Evolutionary conservation across 352 stramenopile species (phyloP).

Genomic region (Globisporangium carolinianum): DNA sequence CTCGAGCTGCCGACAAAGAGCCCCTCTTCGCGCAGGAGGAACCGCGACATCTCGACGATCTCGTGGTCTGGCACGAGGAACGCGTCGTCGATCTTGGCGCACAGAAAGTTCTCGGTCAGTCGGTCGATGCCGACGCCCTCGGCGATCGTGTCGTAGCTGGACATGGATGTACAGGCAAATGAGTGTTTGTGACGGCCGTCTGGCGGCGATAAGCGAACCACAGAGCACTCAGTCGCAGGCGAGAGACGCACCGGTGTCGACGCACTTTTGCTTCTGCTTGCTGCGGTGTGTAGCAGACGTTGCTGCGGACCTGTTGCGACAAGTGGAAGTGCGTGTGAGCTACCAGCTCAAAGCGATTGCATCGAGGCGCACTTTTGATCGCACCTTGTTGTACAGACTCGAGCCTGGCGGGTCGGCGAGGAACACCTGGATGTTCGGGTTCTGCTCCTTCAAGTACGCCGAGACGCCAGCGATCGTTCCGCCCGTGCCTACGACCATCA

Average conservation of each 20-base stretch:
- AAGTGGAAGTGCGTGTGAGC: background rate
- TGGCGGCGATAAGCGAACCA: background rate
- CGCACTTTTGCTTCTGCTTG: slow-evolving; percentile 90
- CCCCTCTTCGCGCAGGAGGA: slow-evolving; percentile 93
- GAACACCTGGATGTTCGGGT: slow-evolving; percentile 84
- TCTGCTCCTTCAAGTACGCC: slow-evolving; percentile 89
- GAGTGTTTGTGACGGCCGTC: background rate
- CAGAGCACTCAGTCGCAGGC: background rate
- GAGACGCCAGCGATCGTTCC: slow-evolving; percentile 96
- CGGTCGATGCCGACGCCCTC: slow-evolving; percentile 98
- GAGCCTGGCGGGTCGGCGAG: slow-evolving; percentile 96
- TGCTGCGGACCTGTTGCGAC: slow-evolving; percentile 68
- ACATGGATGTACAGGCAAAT: background rate
- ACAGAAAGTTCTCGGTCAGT: slow-evolving; percentile 94
- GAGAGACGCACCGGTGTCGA: slow-evolving; percentile 66
- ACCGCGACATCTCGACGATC: slow-evolving; percentile 96
- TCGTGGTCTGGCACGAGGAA: slow-evolving; percentile 92
- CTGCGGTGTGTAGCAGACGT: slow-evolving; percentile 93
- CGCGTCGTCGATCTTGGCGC: slow-evolving; percentile 86
- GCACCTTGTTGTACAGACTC: slow-evolving; percentile 93
- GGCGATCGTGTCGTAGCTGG: slow-evolving; percentile 96
- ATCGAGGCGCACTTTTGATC: background rate
- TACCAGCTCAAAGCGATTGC: background rate
- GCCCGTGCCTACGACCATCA: slow-evolving; percentile 70
- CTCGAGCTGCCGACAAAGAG: slow-evolving; percentile 93